Percentiles rank a stretch among this genome's conserved stretches.
Evolutionary conservation across 805 yeast genomes (phyloP).

Genomic region (Hanseniaspora taiwanica): DNA sequence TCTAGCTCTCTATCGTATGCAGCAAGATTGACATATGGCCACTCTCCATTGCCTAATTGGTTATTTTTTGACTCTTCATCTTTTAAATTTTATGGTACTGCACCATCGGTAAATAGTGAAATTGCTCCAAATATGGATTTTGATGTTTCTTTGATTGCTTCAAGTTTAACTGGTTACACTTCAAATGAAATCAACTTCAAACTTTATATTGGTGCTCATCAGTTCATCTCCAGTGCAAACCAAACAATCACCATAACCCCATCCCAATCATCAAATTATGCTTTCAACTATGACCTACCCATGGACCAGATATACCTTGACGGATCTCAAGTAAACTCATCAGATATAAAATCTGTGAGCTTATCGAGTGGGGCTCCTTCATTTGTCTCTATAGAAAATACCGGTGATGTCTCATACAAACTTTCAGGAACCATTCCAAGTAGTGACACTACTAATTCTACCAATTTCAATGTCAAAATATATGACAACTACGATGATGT

Average conservation of each 20-base stretch:
- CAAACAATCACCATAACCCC: constrained; percentile 45
- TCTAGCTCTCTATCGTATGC: constrained; percentile 31
- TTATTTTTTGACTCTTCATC: constrained; percentile 47
- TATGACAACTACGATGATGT: constrained; percentile 48
- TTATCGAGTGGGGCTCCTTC: constrained; percentile 38
- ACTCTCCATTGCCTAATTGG: constrained; percentile 91
- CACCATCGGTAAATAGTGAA: constrained; percentile 73
- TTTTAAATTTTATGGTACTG: constrained; percentile 69
- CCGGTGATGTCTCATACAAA: constrained; percentile 13
- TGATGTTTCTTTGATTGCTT: constrained; percentile 59
- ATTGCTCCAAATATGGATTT: constrained; percentile 79
- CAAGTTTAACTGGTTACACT: constrained; percentile 64
- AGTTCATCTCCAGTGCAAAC: constrained; percentile 50
- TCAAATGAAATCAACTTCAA: constrained; percentile 59
- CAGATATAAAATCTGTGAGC: constrained; percentile 42
- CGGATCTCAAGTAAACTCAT: constrained; percentile 30
- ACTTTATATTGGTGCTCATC: constrained; percentile 80
- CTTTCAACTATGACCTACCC: constrained; percentile 47
- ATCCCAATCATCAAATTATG: neutral
- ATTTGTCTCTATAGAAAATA: constrained; percentile 39
- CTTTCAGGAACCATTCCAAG: constrained; percentile 47
- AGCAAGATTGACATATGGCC: constrained; percentile 59
- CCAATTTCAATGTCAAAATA: constrained; percentile 39
- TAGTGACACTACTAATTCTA: constrained; percentile 23
- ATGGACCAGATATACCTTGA: constrained; percentile 52